Conservation (phyloP, 495 filamentous ascomycete species). For the Penicillium lagena region DNA sequence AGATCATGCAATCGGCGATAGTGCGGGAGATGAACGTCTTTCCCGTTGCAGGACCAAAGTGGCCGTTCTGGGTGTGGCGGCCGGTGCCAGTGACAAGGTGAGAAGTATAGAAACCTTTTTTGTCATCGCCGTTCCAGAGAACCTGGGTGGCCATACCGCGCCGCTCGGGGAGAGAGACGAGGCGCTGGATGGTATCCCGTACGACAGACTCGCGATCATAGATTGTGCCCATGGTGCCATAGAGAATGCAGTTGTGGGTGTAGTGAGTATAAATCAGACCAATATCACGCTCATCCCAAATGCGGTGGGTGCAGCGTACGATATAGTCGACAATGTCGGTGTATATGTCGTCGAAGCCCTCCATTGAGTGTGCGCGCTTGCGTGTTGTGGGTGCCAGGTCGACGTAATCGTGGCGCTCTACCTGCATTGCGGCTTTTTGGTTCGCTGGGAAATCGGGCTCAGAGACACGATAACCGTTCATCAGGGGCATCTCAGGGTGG, state of each 20-base stretch:
- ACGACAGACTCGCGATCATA: conserved; percentile 2
- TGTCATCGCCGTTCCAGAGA: conserved; percentile 1
- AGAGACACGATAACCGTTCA: too few species aligned
- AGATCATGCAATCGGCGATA: conserved; percentile 3
- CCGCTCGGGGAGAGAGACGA: neutral
- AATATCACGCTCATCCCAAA: conserved; percentile 3
- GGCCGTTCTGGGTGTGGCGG: conserved; percentile 1
- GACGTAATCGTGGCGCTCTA: conserved; percentile 1
- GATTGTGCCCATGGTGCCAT: conserved; percentile 2
- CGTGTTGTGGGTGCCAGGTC: conserved; percentile 1
- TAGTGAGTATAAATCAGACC: conserved; percentile 3
- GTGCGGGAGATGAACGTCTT: conserved; percentile 2
- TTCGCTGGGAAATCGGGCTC: too few species aligned
- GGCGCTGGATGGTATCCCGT: conserved; percentile 2
- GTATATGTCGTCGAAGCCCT: conserved; percentile 2
- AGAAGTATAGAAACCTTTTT: conserved; percentile 2
- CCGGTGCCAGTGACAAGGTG: conserved; percentile 2
- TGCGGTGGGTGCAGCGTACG: conserved; percentile 1
- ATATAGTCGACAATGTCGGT: conserved; percentile 4
- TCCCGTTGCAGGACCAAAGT: conserved; percentile 1
- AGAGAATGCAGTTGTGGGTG: conserved; percentile 2
- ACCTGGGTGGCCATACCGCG: conserved; percentile 3
- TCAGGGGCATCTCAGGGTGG: too few species aligned
- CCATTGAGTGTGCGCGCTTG: neutral
- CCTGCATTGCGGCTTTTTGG: too few species aligned